Evolutionary conservation across 805 yeast species (phyloP), one percentile per base, ranked within the genome.

Genomic region (Candida coquimbonensis): DNA sequence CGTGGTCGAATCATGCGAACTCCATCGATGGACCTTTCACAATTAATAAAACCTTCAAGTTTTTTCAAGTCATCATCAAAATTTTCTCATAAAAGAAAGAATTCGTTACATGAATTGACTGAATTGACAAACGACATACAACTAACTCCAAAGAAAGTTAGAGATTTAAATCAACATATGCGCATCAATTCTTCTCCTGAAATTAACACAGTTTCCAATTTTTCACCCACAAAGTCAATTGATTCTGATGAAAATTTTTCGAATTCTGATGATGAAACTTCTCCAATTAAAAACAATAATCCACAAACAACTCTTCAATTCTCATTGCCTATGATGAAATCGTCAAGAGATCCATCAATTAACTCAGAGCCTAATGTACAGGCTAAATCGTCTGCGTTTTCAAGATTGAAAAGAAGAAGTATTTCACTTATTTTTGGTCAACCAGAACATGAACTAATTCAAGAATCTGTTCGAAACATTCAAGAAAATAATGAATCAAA

Each of bases 161-260:
- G 12, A n/a, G 5, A 16, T 33, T 24, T 5, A 26, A 21, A 39
- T 38, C 45, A 19, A 42, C 14, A 12, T 6, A 24, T n/a, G 40
- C 36, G 43, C 16, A 44, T 50, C 43, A 41, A 38, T 16, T 21
- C 38, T 3, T 26, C 51, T 5, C 53, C 54, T 1, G 47, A 48
- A 9, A 50, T 55, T 7, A 44, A 34, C 4, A 48, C 39, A 6
- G 56, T 55, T 11, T 46, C 55, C 5, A 51, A 52, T 34, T 49
- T 52, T 33, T 52, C 56, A 9, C 57, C 60, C 3, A 29, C 56
- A 7, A 47, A 47, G n/a, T 55, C 60, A n/a, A 39, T 51, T 3
- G 36, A 38, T 7, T 54, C 54, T 3, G 35, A 19, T 5, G 48
- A 43, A 19, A 35, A 38, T 7, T 8, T 17, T 9, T 16, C 41